Conservation (phyloP, 225 moss, liverwort and hornwort species). For the Takakia lepidozioides region DNA sequence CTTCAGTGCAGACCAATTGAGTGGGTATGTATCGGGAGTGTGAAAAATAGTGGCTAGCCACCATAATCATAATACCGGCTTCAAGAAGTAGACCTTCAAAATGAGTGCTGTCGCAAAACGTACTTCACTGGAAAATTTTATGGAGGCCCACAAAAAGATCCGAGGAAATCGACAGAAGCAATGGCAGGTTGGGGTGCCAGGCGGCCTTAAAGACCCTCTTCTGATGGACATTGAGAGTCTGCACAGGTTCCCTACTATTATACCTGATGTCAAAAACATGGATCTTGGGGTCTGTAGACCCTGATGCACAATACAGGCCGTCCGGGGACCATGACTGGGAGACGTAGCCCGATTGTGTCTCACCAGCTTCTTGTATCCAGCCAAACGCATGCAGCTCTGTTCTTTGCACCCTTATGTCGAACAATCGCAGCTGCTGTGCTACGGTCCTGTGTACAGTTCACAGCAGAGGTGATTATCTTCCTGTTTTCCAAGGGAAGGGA, state of each 20-base stretch:
- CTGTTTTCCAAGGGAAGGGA: too few species aligned
- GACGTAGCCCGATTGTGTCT: conserved; percentile 67
- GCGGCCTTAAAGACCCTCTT: conserved; percentile 92
- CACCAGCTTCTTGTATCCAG: conserved; percentile 68
- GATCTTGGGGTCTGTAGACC: conserved; percentile 90
- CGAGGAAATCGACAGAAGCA: conserved; percentile 90
- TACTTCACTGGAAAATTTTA: conserved; percentile 30
- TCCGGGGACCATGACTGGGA: conserved; percentile 98
- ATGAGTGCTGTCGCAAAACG: too few species aligned
- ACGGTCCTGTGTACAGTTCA: conserved; percentile 54
- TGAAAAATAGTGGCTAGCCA: too few species aligned
- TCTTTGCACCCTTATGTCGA: conserved; percentile 64
- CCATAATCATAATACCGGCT: too few species aligned
- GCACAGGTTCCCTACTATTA: conserved; percentile 68
- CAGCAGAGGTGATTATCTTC: too few species aligned
- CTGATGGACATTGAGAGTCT: conserved; percentile 63
- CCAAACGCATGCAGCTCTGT: conserved; percentile 83
- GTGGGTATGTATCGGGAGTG: too few species aligned
- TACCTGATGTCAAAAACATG: conserved; percentile 85
- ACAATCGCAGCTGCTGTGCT: conserved; percentile 68
- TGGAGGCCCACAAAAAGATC: conserved; percentile 79
- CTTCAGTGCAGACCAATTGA: too few species aligned
- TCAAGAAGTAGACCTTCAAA: too few species aligned
- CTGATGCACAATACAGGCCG: conserved; percentile 76
- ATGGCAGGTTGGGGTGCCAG: conserved; percentile 82